phyloP scores from a whole-genome alignment of 2,329 filamentous ascomycete genomes.

The Penicillium griseofulvum region DNA sequence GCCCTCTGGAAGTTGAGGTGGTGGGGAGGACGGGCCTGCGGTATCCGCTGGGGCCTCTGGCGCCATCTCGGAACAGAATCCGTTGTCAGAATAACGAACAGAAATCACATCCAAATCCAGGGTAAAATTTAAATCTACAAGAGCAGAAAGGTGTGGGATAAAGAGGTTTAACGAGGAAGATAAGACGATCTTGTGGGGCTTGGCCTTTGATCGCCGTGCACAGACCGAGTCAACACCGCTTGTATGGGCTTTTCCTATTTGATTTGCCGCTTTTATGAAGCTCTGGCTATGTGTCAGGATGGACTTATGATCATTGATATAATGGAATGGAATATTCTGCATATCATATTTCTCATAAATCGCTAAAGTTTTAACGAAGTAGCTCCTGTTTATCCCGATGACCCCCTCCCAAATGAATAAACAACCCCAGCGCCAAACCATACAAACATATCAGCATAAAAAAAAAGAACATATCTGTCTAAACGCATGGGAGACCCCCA shows the following conservation, averaged over 20 bases:
- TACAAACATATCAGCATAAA: not conserved
- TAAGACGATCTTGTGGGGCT: constrained; percentile 23
- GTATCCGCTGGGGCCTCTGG: constrained; percentile 36
- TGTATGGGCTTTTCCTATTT: too few species aligned
- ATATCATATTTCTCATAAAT: not conserved
- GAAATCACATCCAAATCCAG: not conserved
- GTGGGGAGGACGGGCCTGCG: constrained; percentile 39
- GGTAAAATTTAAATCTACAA: not conserved
- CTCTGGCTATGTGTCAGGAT: too few species aligned
- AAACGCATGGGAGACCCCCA: not conserved
- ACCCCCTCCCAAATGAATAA: not conserved
- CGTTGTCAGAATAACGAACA: not conserved
- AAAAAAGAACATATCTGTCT: not conserved
- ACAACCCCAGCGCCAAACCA: not conserved
- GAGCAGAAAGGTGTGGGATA: not conserved
- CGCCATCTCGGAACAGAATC: constrained; percentile 19
- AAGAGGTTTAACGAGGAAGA: constrained; percentile 6
- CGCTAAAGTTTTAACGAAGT: too few species aligned
- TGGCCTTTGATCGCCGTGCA: constrained; percentile 19
- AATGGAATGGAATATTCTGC: not conserved
- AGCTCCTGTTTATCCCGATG: not conserved
- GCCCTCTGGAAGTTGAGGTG: constrained; percentile 39
- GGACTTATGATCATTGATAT: too few species aligned
- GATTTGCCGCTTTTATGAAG: too few species aligned
- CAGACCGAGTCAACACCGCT: constrained; percentile 1